Base-by-base conservation (phyloP, 306 rosid genomes). In the Trifolium repens region DNA sequence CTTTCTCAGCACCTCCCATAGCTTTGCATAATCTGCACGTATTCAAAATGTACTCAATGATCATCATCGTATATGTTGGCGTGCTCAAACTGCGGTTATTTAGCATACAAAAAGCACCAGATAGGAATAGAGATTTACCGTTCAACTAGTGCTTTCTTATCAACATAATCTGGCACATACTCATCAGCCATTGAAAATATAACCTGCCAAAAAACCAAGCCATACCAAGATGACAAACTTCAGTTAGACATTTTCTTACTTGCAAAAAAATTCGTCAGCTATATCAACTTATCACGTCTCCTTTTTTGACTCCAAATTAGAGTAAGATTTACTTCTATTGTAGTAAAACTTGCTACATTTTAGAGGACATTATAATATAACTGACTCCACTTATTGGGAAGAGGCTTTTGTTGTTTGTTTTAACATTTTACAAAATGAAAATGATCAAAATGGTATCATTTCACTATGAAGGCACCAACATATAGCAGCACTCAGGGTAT, bases 111-210 rank as follows among this genome's bases (percentile, higher is more conserved):
- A 49, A 59, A 37, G 67, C 54, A 43, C 39, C 14, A 57, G 69
- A 65, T 53, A 84, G 40, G 53, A 73, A 26, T 50, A 32, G 34
- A 72, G 68, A 32, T 69, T 83, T 89, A 96, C 99, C 99, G 84
- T 44, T 87, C 87, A 47, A 92, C 92, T 75, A 96, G 82, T 67
- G 96, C 88, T 74, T 89, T 87, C 90, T 92, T 96, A 81, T 96
- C 94, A 43, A 96, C 99, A 67, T 96, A 96, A 26, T 90, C 98
- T 42, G 98, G 99, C 76, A 96, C 97, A 75, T 92, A 90, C 64
- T 96, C 99, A 62, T 96, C 99, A 16, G 88, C 88, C 99, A 96
- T 96, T 66, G 98, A 96, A 84, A 67, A 92, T 57, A 96, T 90
- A 69, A 96, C 89, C 99, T 96, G 91, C 82, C 85, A 80, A 57